Evolutionary conservation across 768 basidiomycete species (phyloP).

Genomic region (Xanthoconium purpureum): DNA sequence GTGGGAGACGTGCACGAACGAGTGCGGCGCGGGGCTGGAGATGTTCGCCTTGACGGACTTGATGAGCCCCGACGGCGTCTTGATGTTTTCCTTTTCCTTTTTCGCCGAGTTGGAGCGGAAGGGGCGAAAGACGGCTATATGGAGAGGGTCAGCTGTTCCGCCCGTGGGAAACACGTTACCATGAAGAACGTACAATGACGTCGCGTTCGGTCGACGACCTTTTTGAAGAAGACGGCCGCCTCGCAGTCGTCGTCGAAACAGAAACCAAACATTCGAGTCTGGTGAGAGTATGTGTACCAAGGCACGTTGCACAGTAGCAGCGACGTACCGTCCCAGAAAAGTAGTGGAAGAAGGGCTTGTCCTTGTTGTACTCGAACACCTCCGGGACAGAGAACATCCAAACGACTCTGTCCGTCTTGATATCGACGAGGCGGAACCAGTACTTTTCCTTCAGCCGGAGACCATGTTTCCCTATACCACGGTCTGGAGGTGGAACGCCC

Average conservation of each 20-base stretch:
- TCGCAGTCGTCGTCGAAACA: slow-evolving; percentile 61
- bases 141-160: not conserved
- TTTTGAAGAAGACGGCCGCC: slow-evolving; percentile 57
- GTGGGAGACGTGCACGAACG: slow-evolving; percentile 67
- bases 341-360: slow-evolving; percentile 89
- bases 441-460: slow-evolving; percentile 36
- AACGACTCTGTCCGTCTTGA: slow-evolving; percentile 53
- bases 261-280: slow-evolving; percentile 50
- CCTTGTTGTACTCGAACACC: slow-evolving; percentile 68
- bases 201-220: slow-evolving; percentile 51
- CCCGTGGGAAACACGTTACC: not conserved
- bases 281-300: not conserved
- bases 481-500: slow-evolving; percentile 19
- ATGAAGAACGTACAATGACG: slow-evolving; percentile 31
- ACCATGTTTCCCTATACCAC: slow-evolving; percentile 17
- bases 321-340: slow-evolving; percentile 79
- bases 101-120: slow-evolving; percentile 28
- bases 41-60: slow-evolving; percentile 37
- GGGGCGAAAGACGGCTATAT: slow-evolving; percentile 25
- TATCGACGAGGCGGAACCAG: slow-evolving; percentile 67
- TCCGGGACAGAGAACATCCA: slow-evolving; percentile 68
- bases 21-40: slow-evolving; percentile 54
- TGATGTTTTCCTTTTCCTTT: slow-evolving; percentile 22
- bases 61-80: slow-evolving; percentile 40
- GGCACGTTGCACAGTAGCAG: not conserved